Evolutionary conservation across 352 stramenopile species (phyloP), one percentile per base, ranked within the genome.

Genomic region (Phytopythium cucurbitacearum): DNA sequence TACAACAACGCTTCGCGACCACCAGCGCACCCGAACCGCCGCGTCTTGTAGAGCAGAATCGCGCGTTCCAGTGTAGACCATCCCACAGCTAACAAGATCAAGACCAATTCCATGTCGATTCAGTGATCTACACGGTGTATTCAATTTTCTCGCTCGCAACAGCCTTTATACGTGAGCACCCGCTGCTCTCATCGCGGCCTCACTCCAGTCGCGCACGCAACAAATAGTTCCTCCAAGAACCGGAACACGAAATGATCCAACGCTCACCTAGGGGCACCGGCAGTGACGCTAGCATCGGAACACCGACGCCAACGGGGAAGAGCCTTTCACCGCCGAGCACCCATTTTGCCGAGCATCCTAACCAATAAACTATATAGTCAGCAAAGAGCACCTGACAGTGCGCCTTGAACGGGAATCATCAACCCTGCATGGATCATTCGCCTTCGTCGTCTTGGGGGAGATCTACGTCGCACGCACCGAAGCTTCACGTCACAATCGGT

Each of bases 341-440:
- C 67, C 68, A 63, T 74, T 80, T 82, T 75, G 69, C 73, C 71
- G 67, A 84, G 70, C 51, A 74, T 77, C 73, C 73, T 84, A 83
- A 80, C 73, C 67, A 85, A 41, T 36, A 43, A 74, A 76, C 69
- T 85, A 81, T 80, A 81, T 69, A 71, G 64, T 82, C 81, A 92
- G 75, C 79, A 90, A 62, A 86, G 75, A 88, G 76, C 65, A 86
- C 79, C 81, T 91, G 79, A 83, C 51, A 91, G 67, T 84, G 65
- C 76, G 77, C 71, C 79, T 92, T 92, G 79, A 85, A 90, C 81
- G 81, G 81, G 79, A 87, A 91, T 73, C 72, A 74, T 72, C 70
- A 73, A 64, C 76, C 64, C 76, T 77, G 75, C 55, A 80, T 82
- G 64, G 57, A 65, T n/a, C 67, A 47, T 59, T 35, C 57, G 37